Evolutionary conservation across 1,284 basidiomycete genomes (phyloP).

Genomic region (Heliocybe sulcata): DNA sequence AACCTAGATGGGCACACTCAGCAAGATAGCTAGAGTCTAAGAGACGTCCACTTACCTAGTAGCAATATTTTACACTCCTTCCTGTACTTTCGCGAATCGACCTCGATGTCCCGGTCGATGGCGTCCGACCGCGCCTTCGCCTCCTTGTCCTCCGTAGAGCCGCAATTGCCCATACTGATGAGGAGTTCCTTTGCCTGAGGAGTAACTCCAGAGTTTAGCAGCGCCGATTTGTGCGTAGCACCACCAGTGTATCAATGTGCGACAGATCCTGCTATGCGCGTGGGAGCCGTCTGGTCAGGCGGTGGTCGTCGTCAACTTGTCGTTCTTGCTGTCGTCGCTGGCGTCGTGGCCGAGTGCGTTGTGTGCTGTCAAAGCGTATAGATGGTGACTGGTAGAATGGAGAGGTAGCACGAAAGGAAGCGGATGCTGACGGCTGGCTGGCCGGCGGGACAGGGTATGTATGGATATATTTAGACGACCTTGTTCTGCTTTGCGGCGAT

Average conservation of each 20-base stretch:
- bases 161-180: conserved; percentile 55
- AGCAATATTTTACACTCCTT: conserved; percentile 94
- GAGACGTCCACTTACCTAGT: conserved; percentile 55
- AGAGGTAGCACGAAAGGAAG: neutral
- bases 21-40: neutral
- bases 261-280: neutral
- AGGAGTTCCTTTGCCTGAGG: neutral
- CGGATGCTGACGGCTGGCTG: neutral
- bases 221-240: neutral
- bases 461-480: neutral
- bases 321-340: too few relatives aligned
- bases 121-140: conserved; percentile 63
- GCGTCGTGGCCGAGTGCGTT: too few relatives aligned
- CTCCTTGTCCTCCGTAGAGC: conserved; percentile 49
- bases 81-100: conserved; percentile 69
- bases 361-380: neutral
- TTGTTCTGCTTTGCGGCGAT: neutral
- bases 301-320: too few relatives aligned
- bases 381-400: neutral
- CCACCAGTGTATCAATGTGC: neutral
- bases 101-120: conserved; percentile 70
- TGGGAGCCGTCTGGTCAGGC: too few relatives aligned
- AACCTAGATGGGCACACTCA: conserved; percentile 34
- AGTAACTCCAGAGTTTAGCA: neutral
- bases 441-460: neutral